These are phyloP conservation scores for Trypethelium eluteriae DNA, from an alignment of 495 filamentous ascomycete species.

Conservation along the genomic window DNA sequence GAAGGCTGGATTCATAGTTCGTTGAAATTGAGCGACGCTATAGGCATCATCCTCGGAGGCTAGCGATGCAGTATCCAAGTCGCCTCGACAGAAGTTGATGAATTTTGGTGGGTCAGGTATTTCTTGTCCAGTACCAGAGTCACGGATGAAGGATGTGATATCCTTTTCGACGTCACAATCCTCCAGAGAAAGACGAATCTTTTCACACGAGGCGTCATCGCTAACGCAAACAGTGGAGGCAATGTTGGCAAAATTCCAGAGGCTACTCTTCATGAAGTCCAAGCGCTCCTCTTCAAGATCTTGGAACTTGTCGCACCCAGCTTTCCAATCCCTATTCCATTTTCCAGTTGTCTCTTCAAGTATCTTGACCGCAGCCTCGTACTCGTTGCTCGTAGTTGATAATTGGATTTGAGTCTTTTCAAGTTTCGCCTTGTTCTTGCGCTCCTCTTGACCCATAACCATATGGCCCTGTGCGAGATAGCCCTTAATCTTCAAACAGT, in stretches of 20 bases:
- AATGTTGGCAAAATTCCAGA: conserved; percentile 97
- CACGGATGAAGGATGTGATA: conserved; percentile 81
- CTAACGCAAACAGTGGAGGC: conserved; percentile 98
- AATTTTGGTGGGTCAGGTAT: conserved; percentile 96
- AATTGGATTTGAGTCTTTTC: conserved; percentile 98
- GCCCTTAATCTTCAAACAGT: conserved; percentile 95
- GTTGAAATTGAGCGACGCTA: conserved; percentile 89
- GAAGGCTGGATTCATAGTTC: conserved; percentile 90
- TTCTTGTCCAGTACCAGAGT: conserved; percentile 86
- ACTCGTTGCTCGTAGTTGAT: conserved; percentile 81
- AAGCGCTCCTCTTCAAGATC: conserved; percentile 96
- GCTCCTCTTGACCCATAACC: conserved; percentile 99
- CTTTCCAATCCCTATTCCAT: conserved; percentile 98
- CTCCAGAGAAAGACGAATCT: conserved; percentile 89
- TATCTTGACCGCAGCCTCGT: conserved; percentile 81
- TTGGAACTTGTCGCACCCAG: conserved; percentile 98
- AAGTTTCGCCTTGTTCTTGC: conserved; percentile 97
- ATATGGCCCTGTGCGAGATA: conserved; percentile 98
- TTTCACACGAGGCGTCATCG: conserved; percentile 95
- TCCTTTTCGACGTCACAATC: conserved; percentile 96
- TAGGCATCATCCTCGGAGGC: conserved; percentile 74
- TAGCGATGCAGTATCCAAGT: conserved; percentile 69
- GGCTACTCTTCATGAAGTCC: conserved; percentile 92
- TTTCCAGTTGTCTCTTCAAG: conserved; percentile 93
- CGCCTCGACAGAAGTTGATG: conserved; percentile 96